Evolutionary conservation across 495 filamentous ascomycete species (phyloP).

Genomic region (Aspergillus ostianus): DNA sequence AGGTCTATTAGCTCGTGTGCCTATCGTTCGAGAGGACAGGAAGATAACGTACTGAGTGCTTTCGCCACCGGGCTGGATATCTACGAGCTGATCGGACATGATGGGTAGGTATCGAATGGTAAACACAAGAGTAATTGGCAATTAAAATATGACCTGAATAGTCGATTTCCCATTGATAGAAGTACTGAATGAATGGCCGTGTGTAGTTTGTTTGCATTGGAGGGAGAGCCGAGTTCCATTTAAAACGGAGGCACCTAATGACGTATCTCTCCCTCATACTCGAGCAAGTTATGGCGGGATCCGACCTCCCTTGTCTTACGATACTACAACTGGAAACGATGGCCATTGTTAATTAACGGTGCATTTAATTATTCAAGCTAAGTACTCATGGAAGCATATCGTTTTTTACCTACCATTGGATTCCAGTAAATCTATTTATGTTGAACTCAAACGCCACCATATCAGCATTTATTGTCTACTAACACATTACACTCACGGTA

Average conservation of each 20-base stretch:
- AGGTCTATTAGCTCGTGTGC: neutral
- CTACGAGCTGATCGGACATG: slow-evolving; percentile 50
- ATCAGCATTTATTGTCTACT: neutral
- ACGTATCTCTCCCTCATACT: neutral
- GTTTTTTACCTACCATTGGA: no score
- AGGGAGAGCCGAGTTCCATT: neutral
- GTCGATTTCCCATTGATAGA: neutral
- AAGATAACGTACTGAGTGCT: slow-evolving; percentile 50
- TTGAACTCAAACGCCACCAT: no score
- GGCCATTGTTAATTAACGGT: neutral
- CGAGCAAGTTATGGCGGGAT: neutral
- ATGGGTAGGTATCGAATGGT: neutral
- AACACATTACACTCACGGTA: neutral
- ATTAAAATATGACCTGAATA: neutral
- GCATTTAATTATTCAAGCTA: neutral
- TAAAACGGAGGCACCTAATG: neutral
- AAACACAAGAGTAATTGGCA: neutral
- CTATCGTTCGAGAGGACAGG: neutral
- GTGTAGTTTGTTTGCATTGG: neutral
- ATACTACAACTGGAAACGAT: neutral
- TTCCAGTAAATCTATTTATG: no score
- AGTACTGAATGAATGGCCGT: neutral
- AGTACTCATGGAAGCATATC: no score
- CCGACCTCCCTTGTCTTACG: neutral
- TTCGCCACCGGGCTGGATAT: slow-evolving; percentile 63